These are phyloP conservation scores for Fusarium sarcochroum DNA, from an alignment of 2,329 filamentous ascomycete genomes.

Conservation along the genomic window DNA sequence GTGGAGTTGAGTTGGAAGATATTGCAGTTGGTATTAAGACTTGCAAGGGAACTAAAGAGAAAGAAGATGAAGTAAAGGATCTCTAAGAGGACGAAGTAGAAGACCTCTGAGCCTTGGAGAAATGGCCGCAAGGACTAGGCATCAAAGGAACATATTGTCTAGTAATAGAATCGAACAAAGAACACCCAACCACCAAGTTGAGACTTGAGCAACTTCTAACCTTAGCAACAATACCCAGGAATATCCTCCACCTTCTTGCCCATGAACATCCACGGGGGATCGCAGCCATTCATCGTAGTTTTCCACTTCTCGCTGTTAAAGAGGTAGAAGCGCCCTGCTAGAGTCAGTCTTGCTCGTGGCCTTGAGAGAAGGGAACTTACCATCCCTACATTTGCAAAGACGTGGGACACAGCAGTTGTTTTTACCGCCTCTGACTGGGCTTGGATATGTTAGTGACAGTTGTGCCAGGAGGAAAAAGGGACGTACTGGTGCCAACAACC, in stretches of 20 bases:
- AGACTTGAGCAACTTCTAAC: background rate
- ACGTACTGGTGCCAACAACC: conserved; percentile 30
- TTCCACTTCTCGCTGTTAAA: conserved; percentile 32
- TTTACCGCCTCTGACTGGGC: background rate
- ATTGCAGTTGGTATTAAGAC: conserved; percentile 23
- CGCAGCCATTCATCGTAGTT: conserved; percentile 16
- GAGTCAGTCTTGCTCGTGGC: background rate
- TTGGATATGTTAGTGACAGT: conserved; percentile 4
- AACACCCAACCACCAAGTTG: background rate
- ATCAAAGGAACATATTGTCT: background rate
- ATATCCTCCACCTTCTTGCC: conserved; percentile 26
- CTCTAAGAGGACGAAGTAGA: background rate
- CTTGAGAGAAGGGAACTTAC: conserved; percentile 2
- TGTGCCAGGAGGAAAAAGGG: rapidly evolving
- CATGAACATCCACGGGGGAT: conserved; percentile 34
- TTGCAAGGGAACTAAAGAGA: background rate
- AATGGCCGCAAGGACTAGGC: background rate
- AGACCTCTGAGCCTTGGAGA: background rate
- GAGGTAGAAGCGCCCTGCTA: conserved; percentile 23
- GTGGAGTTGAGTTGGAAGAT: conserved; percentile 37
- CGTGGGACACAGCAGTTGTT: conserved; percentile 33
- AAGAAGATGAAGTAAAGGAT: background rate
- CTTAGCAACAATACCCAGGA: conserved; percentile 36
- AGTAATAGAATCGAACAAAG: background rate
- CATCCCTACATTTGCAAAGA: conserved; percentile 35